These are phyloP conservation scores for Bruguiera gymnorhiza DNA, from an alignment of 345 rosid genomes.

Conservation along the genomic window DNA sequence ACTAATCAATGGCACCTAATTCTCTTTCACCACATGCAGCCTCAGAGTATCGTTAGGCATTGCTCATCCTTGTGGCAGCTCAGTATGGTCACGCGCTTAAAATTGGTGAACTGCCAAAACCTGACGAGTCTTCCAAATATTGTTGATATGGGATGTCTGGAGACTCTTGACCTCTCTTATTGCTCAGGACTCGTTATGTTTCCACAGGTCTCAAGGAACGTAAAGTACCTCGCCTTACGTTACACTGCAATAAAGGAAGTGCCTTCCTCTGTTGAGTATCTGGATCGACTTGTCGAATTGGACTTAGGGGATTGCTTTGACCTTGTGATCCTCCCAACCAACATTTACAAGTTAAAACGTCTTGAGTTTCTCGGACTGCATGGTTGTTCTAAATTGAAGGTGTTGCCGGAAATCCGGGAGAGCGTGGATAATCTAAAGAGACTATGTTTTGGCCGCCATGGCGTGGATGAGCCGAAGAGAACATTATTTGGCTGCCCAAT, in stretches of 20 bases:
- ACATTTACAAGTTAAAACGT: not conserved
- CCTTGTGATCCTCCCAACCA: not conserved
- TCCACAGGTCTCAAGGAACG: constrained; percentile 3
- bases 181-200: constrained; percentile 1
- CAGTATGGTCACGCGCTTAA: no score
- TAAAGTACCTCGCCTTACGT: not conserved
- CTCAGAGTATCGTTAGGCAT: no score
- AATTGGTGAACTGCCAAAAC: not conserved
- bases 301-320: not conserved
- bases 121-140: constrained; percentile 4
- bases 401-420: constrained; percentile 1
- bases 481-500: not conserved
- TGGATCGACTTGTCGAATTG: not conserved
- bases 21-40: no score
- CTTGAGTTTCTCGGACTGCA: not conserved
- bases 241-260: not conserved
- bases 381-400: constrained; percentile 1
- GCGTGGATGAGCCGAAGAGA: no score
- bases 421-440: not conserved
- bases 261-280: constrained; percentile 1
- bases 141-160: constrained; percentile 3
- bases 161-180: constrained; percentile 1
- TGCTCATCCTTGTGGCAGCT: no score
- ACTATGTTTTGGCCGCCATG: no score
- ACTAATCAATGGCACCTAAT: no score